Conservation (phyloP, 164 flowering plant species). For the Nymphaea colorata region DNA sequence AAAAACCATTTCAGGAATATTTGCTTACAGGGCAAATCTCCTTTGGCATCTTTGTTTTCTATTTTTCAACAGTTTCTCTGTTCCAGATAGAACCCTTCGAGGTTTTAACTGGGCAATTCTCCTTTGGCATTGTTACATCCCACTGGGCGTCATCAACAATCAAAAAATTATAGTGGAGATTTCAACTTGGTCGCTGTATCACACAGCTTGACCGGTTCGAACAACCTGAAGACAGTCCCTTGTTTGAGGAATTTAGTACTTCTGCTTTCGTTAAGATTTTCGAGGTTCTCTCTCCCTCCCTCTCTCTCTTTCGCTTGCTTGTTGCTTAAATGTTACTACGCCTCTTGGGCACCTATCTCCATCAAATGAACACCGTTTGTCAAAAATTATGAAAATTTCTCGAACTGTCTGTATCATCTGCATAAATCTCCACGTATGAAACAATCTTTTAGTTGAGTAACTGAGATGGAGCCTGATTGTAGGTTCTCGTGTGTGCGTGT, state of each 20-base stretch:
- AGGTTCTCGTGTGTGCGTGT: background rate
- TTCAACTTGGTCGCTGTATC: background rate
- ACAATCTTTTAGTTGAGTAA: background rate
- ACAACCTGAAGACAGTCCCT: background rate
- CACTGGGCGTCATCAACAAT: constrained; percentile 8
- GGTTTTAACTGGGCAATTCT: constrained; percentile 14
- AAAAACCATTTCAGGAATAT: background rate
- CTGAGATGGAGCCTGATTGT: background rate
- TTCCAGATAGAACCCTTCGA: background rate
- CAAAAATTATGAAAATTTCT: background rate
- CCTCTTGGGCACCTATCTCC: background rate
- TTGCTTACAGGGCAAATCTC: constrained; percentile 9
- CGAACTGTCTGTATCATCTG: background rate
- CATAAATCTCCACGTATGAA: background rate
- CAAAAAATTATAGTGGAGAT: background rate
- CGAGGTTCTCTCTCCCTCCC: background rate
- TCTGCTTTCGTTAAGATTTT: background rate
- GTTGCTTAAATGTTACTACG: background rate
- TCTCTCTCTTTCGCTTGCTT: background rate
- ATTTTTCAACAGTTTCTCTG: background rate
- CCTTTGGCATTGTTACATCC: constrained; percentile 19
- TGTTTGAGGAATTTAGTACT: background rate
- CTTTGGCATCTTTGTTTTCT: constrained; percentile 10
- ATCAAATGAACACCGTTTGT: background rate
- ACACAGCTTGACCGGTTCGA: background rate